These are phyloP conservation scores for Colletotrichum lentis DNA, from an alignment of 2,329 filamentous ascomycete genomes.

Conservation along the genomic window DNA sequence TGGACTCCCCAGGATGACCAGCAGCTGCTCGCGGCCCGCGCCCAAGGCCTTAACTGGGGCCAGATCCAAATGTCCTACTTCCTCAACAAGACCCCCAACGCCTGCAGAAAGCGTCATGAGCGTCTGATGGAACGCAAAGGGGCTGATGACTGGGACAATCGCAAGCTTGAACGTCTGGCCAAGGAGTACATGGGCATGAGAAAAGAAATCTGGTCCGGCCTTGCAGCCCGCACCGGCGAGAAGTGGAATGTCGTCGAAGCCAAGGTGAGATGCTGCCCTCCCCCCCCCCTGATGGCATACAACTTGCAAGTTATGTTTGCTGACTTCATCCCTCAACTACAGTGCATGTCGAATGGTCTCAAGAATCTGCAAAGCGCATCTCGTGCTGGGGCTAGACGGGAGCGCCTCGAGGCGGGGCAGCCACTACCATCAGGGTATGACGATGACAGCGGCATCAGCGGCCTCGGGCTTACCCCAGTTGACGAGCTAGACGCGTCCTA, in stretches of 20 bases:
- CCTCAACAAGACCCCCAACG: constrained; percentile 79
- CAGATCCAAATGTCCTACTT: constrained; percentile 82
- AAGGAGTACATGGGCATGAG: constrained; percentile 81
- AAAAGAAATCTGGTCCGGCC: constrained; percentile 80
- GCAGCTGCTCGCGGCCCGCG: constrained; percentile 74
- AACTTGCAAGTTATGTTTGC: constrained; percentile 16
- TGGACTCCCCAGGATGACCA: constrained; percentile 82
- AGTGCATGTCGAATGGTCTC: constrained; percentile 86
- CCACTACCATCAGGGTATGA: constrained; percentile 59
- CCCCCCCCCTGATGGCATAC: background rate
- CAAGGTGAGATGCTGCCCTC: constrained; percentile 57
- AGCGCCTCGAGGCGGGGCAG: constrained; percentile 63
- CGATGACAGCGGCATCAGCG: constrained; percentile 77
- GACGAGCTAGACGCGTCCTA: constrained; percentile 67
- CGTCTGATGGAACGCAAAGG: constrained; percentile 79
- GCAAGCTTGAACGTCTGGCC: constrained; percentile 77
- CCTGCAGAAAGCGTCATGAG: constrained; percentile 89
- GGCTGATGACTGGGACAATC: constrained; percentile 79
- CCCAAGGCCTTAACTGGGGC: constrained; percentile 82
- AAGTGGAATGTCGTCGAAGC: constrained; percentile 77
- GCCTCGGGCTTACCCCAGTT: constrained; percentile 65
- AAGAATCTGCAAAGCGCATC: constrained; percentile 79
- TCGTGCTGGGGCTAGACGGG: constrained; percentile 71
- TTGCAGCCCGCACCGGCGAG: constrained; percentile 80
- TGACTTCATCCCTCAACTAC: constrained; percentile 30